Conservation (phyloP, 2,329 filamentous ascomycete genomes). For the Cercospora janseana region DNA sequence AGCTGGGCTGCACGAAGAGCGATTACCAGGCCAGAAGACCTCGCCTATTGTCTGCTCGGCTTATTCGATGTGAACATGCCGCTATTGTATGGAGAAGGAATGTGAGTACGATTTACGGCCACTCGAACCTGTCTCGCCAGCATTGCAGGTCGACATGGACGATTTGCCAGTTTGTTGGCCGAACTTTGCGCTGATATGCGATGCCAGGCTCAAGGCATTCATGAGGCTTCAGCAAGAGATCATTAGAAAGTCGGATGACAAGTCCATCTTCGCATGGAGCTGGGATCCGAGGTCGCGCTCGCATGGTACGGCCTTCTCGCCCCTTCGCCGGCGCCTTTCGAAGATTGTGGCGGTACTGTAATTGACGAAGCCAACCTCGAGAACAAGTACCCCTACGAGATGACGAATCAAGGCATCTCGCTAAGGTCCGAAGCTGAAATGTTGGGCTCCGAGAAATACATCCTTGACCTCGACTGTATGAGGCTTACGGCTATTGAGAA, state of each 20-base stretch:
- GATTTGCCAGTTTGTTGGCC: no score
- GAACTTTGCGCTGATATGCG: not conserved
- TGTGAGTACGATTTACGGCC: not conserved
- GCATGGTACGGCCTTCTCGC: constrained; percentile 17
- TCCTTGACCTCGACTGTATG: constrained; percentile 16
- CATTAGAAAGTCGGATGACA: constrained; percentile 18
- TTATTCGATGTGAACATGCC: constrained; percentile 47
- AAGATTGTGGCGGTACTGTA: constrained; percentile 11
- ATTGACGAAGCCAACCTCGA: constrained; percentile 7
- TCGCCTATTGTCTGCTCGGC: constrained; percentile 47
- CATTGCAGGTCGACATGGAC: no score
- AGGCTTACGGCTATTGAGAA: not conserved
- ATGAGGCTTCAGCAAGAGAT: constrained; percentile 27
- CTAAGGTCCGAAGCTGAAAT: constrained; percentile 2
- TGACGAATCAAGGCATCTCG: constrained; percentile 15
- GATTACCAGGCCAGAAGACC: constrained; percentile 39
- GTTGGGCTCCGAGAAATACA: constrained; percentile 11
- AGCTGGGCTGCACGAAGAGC: constrained; percentile 18
- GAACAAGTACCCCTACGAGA: constrained; percentile 15
- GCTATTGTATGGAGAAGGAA: constrained; percentile 15
- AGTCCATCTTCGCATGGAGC: constrained; percentile 16
- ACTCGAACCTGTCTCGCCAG: no score
- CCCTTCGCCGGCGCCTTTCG: constrained; percentile 12
- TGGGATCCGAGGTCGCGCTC: not conserved
- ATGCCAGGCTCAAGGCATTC: constrained; percentile 22